These are phyloP conservation scores for Xanthoconium separans DNA, from an alignment of 1,284 basidiomycete species.

Conservation along the genomic window DNA sequence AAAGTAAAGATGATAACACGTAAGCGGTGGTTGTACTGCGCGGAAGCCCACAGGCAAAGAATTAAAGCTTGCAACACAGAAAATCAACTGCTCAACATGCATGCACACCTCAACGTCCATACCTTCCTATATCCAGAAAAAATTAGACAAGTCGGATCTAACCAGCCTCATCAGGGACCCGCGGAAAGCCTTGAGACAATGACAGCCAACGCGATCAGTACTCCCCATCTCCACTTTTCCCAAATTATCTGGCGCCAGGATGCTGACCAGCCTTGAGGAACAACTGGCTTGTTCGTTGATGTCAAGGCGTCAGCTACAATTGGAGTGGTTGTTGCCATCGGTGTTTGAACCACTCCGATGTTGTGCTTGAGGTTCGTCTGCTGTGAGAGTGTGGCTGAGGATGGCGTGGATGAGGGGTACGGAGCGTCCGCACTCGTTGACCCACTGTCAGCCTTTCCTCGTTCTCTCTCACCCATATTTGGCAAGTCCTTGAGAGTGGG, in stretches of 20 bases:
- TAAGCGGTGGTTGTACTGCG: conserved; percentile 7
- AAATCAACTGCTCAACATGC: conserved; percentile 18
- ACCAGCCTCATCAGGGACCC: conserved; percentile 19
- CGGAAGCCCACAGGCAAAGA: conserved; percentile 5
- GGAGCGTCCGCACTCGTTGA: conserved; percentile 16
- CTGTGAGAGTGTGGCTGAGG: conserved; percentile 20
- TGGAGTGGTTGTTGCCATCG: conserved; percentile 2
- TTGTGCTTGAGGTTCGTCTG: conserved; percentile 21
- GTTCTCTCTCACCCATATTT: conserved; percentile 84
- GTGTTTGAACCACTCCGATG: conserved; percentile 3
- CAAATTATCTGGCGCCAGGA: conserved; percentile 67
- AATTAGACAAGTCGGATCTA: conserved; percentile 1
- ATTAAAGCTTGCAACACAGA: conserved; percentile 12
- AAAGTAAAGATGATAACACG: conserved; percentile 4
- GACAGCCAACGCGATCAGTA: conserved; percentile 71
- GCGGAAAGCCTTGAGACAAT: conserved; percentile 69
- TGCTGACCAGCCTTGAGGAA: conserved; percentile 45
- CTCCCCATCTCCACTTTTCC: conserved; percentile 83
- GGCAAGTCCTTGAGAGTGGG: conserved; percentile 70
- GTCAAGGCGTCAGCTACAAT: conserved; percentile 24
- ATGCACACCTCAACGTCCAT: conserved; percentile 21
- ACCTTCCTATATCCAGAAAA: conserved; percentile 24
- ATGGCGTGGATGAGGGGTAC: conserved; percentile 13
- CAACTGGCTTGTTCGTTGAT: conserved; percentile 32
- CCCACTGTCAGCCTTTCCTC: conserved; percentile 45